phyloP scores from a whole-genome alignment of 176 grass and related monocot genomes.

The Avena eriantha region DNA sequence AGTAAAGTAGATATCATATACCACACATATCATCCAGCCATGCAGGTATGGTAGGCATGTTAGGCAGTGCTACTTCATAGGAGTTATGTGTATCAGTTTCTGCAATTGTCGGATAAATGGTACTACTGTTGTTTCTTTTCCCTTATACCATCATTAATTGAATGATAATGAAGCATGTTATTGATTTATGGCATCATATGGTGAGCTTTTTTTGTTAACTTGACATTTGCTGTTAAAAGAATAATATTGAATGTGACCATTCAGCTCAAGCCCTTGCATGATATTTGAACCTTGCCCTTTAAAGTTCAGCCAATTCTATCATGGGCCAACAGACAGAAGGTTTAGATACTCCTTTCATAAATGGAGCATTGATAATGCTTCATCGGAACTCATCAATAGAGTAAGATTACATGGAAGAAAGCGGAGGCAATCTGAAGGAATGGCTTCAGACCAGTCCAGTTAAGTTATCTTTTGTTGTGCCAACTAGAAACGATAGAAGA shows the following conservation, averaged over 20 bases:
- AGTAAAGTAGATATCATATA: constrained; percentile 27
- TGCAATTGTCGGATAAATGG: background rate
- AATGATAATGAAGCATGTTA: background rate
- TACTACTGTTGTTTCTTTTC: background rate
- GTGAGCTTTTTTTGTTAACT: background rate
- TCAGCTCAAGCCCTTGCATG: background rate
- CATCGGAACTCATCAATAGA: background rate
- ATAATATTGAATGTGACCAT: background rate
- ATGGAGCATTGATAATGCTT: background rate
- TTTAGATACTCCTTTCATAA: background rate
- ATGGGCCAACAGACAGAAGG: background rate
- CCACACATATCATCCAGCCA: background rate
- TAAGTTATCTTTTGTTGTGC: background rate
- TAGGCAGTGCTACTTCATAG: background rate
- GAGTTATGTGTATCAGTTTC: background rate
- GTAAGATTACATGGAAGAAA: background rate
- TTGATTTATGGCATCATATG: background rate
- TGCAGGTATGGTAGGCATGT: constrained; percentile 22
- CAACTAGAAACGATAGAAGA: background rate
- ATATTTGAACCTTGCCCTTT: background rate
- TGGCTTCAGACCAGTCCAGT: background rate
- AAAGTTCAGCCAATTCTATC: background rate
- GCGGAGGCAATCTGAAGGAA: background rate
- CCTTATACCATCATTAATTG: constrained; percentile 2
- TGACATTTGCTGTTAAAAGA: background rate